Conservation (phyloP, 78 protist species). For the Speleostelium caveatum region DNA sequence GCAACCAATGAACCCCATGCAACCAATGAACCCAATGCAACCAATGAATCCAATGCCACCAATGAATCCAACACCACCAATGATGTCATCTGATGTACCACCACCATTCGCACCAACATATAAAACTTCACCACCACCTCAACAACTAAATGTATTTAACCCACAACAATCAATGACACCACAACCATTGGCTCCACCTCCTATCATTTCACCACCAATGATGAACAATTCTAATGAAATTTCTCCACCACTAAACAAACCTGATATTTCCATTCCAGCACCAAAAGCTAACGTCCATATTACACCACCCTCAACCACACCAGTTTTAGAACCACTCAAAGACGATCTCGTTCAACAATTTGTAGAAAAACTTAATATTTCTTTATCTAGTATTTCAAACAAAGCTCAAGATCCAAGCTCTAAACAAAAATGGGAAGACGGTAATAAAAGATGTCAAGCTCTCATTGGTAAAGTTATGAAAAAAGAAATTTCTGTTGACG, state of each 20-base stretch:
- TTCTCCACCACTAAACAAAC: constrained; percentile 20
- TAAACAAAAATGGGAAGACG: constrained; percentile 60
- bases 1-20: neutral
- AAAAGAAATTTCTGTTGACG: constrained; percentile 49
- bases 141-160: neutral
- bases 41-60: neutral
- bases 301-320: constrained; percentile 2
- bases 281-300: constrained; percentile 76
- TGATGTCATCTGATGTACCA: constrained; percentile 1
- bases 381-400: neutral
- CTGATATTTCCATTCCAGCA: constrained; percentile 12
- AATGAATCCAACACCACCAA: constrained; percentile 4
- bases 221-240: neutral
- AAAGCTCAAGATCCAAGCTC: neutral
- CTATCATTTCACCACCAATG: constrained; percentile 28
- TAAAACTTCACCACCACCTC: constrained; percentile 35
- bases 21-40: neutral
- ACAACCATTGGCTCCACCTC: constrained; percentile 1
- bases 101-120: constrained; percentile 36
- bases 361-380: neutral
- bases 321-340: neutral
- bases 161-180: neutral
- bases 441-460: constrained; percentile 26
- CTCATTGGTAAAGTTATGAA: constrained; percentile 35
- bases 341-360: neutral